Evolutionary conservation across 2,329 filamentous ascomycete species (phyloP).

Genomic region (Colletotrichum plurivorum): DNA sequence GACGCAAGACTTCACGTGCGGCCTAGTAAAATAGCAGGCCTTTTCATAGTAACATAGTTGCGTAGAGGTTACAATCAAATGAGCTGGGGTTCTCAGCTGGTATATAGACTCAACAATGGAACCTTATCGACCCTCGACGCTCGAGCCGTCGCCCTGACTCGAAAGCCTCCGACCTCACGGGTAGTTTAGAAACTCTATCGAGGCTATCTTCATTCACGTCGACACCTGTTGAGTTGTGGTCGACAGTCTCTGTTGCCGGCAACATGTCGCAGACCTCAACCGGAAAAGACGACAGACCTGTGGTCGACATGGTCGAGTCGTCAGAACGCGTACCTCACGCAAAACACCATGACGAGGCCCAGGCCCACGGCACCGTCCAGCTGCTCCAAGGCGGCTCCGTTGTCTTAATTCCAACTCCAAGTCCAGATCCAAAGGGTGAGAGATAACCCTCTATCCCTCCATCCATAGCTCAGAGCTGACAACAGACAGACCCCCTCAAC

Average conservation of each 20-base stretch:
- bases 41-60: no score
- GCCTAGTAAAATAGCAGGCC: no score
- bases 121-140: background rate
- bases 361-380: constrained; percentile 21
- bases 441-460: background rate
- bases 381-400: constrained; percentile 33
- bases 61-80: no score
- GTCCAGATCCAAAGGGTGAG: constrained; percentile 43
- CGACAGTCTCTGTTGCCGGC: background rate
- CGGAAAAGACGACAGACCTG: constrained; percentile 10
- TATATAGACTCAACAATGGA: background rate
- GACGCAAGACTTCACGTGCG: no score
- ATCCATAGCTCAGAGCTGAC: background rate
- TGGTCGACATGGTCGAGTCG: background rate
- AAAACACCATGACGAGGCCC: background rate
- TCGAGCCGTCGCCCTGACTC: background rate
- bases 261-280: background rate
- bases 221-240: background rate
- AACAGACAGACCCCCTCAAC: constrained; percentile 44
- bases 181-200: background rate
- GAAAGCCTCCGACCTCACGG: background rate
- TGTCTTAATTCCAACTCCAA: constrained; percentile 44
- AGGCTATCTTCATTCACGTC: background rate
- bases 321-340: background rate
- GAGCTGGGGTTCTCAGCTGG: no score